These are phyloP conservation scores for Diplodia sapinea DNA, from an alignment of 2,329 filamentous ascomycete species.

Conservation along the genomic window DNA sequence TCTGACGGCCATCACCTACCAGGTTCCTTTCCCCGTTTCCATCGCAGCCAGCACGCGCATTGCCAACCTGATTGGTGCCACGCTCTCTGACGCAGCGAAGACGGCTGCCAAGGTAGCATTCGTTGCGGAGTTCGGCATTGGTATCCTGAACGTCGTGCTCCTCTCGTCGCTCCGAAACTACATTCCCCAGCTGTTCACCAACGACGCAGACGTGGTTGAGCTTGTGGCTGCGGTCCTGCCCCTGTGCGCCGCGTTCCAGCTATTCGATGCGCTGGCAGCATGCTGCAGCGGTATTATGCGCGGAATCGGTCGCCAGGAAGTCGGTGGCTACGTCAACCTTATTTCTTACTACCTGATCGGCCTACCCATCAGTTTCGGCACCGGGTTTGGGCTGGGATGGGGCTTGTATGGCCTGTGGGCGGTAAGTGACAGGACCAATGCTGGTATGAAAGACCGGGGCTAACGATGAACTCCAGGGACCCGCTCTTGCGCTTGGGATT, in stretches of 20 bases:
- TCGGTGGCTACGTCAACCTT: slow-evolving; percentile 88
- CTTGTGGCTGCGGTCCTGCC: slow-evolving; percentile 74
- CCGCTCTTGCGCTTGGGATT: slow-evolving; percentile 67
- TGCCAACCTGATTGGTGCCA: slow-evolving; percentile 89
- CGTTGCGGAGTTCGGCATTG: slow-evolving; percentile 70
- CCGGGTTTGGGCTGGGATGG: slow-evolving; percentile 79
- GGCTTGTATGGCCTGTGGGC: slow-evolving; percentile 80
- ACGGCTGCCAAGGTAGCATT: slow-evolving; percentile 80
- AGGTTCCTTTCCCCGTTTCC: slow-evolving; percentile 88
- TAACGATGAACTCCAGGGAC: slow-evolving; percentile 42
- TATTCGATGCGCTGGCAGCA: slow-evolving; percentile 81
- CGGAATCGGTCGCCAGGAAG: slow-evolving; percentile 84
- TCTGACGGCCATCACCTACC: slow-evolving; percentile 79
- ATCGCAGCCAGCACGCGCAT: slow-evolving; percentile 88
- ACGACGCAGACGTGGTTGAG: slow-evolving; percentile 67
- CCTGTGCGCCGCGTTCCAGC: slow-evolving; percentile 84
- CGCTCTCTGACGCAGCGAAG: slow-evolving; percentile 78
- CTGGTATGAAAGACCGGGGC: background rate
- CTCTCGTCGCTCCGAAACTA: slow-evolving; percentile 71
- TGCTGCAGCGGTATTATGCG: slow-evolving; percentile 84
- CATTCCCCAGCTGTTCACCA: slow-evolving; percentile 78
- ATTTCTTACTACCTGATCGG: slow-evolving; percentile 86
- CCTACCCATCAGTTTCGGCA: slow-evolving; percentile 79
- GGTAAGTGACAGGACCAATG: slow-evolving; percentile 38
- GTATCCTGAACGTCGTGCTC: slow-evolving; percentile 76